A percentile compares a stretch with the other conserved stretches of the same genome.
Evolutionary conservation across 306 rosid genomes (phyloP).

Genomic region (Quillaja saponaria): DNA sequence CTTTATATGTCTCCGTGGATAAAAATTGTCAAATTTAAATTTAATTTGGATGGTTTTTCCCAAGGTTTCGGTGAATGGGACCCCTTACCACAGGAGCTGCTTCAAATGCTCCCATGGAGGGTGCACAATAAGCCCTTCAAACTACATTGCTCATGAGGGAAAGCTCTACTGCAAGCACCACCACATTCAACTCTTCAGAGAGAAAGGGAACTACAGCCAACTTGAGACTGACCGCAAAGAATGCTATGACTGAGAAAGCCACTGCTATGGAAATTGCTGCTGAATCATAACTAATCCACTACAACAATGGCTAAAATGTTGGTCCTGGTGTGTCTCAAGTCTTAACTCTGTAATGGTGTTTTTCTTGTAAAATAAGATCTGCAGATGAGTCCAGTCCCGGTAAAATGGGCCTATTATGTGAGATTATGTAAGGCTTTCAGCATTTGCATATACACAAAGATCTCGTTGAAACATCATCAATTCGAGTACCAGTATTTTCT

Average conservation of each 20-base stretch:
- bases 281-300: conserved; percentile 17
- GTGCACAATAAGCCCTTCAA: conserved; percentile 69
- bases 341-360: too few relatives aligned
- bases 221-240: conserved; percentile 45
- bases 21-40: too few relatives aligned
- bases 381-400: too few relatives aligned
- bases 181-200: conserved; percentile 79
- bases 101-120: conserved; percentile 82
- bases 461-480: too few relatives aligned
- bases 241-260: conserved; percentile 12
- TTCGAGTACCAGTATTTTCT: too few relatives aligned
- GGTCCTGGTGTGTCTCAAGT: too few relatives aligned
- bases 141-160: conserved; percentile 69
- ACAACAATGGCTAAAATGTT: too few relatives aligned
- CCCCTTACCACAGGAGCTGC: conserved; percentile 65
- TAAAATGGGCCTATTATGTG: too few relatives aligned
- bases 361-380: too few relatives aligned
- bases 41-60: background rate
- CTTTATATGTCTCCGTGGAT: background rate
- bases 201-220: conserved; percentile 79
- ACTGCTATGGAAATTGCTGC: conserved; percentile 31
- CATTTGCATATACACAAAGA: too few relatives aligned
- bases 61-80: conserved; percentile 61
- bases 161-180: conserved; percentile 83
- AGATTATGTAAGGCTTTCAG: too few relatives aligned